Conservation (phyloP, 768 basidiomycete genomes). For the Pisolithus marmoratus region DNA sequence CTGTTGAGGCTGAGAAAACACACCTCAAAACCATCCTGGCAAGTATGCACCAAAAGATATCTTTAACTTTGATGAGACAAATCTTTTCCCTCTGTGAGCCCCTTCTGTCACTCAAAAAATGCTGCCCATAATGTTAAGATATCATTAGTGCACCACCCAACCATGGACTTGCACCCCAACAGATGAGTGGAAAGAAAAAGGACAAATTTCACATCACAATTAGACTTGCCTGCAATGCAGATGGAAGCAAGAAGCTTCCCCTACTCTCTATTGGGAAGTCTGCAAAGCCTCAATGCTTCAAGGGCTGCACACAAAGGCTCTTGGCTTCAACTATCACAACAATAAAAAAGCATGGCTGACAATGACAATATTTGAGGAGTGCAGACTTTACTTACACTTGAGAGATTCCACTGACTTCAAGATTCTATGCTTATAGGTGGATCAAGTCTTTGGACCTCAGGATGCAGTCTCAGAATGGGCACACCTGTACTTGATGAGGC, state of each 20-base stretch:
- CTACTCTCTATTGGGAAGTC: not conserved
- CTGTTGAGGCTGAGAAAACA: no score
- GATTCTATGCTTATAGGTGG: constrained; percentile 12
- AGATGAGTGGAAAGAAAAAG: constrained; percentile 14
- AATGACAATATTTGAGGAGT: constrained; percentile 29
- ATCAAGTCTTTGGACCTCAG: constrained; percentile 18
- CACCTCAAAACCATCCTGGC: not conserved
- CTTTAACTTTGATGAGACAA: not conserved
- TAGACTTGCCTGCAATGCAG: constrained; percentile 2
- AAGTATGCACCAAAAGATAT: not conserved
- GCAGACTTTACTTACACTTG: constrained; percentile 1
- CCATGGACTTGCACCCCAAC: constrained; percentile 10
- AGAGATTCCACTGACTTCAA: not conserved
- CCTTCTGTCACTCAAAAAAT: no score
- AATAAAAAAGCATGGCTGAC: constrained; percentile 33
- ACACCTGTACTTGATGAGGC: constrained; percentile 24
- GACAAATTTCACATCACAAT: constrained; percentile 11
- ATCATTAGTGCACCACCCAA: constrained; percentile 8
- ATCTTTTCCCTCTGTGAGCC: not conserved
- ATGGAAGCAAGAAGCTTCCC: constrained; percentile 1
- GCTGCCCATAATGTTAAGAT: no score
- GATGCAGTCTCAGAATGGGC: not conserved
- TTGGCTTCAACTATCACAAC: not conserved
- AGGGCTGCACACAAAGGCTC: not conserved
- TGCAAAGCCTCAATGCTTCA: not conserved